A percentile compares a stretch with the other conserved stretches of the same genome.
phyloP scores from a whole-genome alignment of 345 rosid species.

The Orychophragmus violaceus region DNA sequence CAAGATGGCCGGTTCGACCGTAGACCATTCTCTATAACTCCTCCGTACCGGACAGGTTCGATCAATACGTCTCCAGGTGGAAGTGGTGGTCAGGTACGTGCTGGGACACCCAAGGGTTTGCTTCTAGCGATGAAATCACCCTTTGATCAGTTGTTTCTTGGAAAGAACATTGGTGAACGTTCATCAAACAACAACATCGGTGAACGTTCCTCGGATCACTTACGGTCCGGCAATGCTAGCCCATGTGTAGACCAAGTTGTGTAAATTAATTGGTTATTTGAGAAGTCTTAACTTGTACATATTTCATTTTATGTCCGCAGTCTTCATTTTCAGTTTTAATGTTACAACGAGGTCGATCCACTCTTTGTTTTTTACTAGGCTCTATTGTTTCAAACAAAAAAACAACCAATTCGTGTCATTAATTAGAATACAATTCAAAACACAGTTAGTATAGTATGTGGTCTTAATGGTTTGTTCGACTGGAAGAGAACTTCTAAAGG shows the following conservation, averaged over 20 bases:
- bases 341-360: not conserved
- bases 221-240: constrained; percentile 28
- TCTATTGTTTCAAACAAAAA: not conserved
- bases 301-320: not conserved
- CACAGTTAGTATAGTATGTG: not conserved
- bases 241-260: constrained; percentile 5
- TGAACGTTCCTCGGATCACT: constrained; percentile 42
- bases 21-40: constrained; percentile 34
- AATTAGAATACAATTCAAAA: not conserved
- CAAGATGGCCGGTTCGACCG: constrained; percentile 32
- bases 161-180: constrained; percentile 11
- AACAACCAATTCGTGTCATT: not conserved
- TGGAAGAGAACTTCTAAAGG: no score
- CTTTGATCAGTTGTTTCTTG: constrained; percentile 31
- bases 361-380: not conserved
- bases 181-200: constrained; percentile 11
- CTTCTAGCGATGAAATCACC: constrained; percentile 36
- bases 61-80: constrained; percentile 20
- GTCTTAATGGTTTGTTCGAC: no score
- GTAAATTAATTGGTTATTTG: not conserved
- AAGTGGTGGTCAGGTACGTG: constrained; percentile 25
- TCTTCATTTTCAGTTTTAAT: not conserved
- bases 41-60: constrained; percentile 42
- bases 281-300: not conserved
- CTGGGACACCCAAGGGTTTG: constrained; percentile 30